These are phyloP conservation scores for Pichia sp. DNA, from an alignment of 1,139 yeast species.

Conservation along the genomic window DNA sequence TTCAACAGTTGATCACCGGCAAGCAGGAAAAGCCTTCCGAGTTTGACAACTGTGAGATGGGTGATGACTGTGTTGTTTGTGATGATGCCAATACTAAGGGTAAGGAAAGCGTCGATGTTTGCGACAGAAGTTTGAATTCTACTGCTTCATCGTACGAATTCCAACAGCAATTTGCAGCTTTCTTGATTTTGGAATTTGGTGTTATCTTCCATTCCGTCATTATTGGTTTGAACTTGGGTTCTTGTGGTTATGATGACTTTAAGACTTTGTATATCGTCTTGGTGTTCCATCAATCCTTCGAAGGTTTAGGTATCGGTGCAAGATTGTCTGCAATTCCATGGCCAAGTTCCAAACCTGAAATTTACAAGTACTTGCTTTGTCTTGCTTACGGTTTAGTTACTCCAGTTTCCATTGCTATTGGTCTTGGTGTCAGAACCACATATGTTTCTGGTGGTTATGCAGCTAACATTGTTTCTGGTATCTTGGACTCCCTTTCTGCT, in stretches of 20 bases:
- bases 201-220: conserved; percentile 54
- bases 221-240: conserved; percentile 50
- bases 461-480: conserved; percentile 69
- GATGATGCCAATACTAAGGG: conserved; percentile 6
- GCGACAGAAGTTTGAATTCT: conserved; percentile 38
- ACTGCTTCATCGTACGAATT: conserved; percentile 40
- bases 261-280: conserved; percentile 71
- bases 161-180: conserved; percentile 19
- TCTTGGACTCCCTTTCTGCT: conserved; percentile 76
- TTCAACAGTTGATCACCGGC: conserved; percentile 15
- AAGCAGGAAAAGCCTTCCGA: neutral
- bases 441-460: conserved; percentile 54
- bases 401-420: conserved; percentile 82
- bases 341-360: conserved; percentile 40
- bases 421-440: conserved; percentile 71
- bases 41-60: conserved; percentile 11
- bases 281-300: conserved; percentile 88
- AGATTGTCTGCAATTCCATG: conserved; percentile 72
- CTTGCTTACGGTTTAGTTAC: conserved; percentile 60
- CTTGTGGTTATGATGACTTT: conserved; percentile 62
- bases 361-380: conserved; percentile 23
- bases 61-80: conserved; percentile 7
- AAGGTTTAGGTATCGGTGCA: conserved; percentile 88
- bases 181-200: conserved; percentile 52
- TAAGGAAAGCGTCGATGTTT: conserved; percentile 14